A percentile compares a stretch with the other conserved stretches of the same genome.
These are phyloP conservation scores for Eucalyptus marginata DNA, from an alignment of 345 rosid genomes.

Conservation along the genomic window DNA sequence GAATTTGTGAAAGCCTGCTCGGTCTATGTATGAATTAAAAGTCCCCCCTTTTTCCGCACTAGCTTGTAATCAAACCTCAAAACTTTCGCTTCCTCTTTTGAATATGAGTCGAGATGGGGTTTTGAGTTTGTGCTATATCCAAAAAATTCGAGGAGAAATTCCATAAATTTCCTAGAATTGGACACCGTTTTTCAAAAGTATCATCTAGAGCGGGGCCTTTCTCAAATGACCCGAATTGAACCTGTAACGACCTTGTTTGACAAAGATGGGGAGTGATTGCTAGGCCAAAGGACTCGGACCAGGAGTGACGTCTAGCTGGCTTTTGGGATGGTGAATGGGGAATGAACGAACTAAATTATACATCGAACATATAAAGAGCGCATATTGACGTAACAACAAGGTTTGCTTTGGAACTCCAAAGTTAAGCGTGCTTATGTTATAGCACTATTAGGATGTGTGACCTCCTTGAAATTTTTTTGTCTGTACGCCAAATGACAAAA, in stretches of 20 bases:
- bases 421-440: no score
- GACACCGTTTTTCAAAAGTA: neutral
- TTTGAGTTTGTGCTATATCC: neutral
- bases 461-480: no score
- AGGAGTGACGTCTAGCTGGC: no score
- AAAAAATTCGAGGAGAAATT: neutral
- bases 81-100: neutral
- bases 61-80: neutral
- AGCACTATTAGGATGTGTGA: no score
- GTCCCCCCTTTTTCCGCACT: neutral
- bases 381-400: no score
- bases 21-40: neutral
- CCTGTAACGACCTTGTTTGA: fast-evolving
- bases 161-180: neutral
- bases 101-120: neutral
- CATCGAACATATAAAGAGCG: no score
- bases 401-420: no score
- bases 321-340: no score
- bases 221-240: neutral
- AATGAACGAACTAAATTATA: no score
- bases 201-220: neutral
- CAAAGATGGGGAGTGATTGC: no score
- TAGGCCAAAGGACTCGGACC: fast-evolving
- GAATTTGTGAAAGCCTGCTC: neutral
- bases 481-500: no score